Base-by-base conservation (phyloP, 2,329 filamentous ascomycete species). In the Paecilomyces dactylethromorphus region DNA sequence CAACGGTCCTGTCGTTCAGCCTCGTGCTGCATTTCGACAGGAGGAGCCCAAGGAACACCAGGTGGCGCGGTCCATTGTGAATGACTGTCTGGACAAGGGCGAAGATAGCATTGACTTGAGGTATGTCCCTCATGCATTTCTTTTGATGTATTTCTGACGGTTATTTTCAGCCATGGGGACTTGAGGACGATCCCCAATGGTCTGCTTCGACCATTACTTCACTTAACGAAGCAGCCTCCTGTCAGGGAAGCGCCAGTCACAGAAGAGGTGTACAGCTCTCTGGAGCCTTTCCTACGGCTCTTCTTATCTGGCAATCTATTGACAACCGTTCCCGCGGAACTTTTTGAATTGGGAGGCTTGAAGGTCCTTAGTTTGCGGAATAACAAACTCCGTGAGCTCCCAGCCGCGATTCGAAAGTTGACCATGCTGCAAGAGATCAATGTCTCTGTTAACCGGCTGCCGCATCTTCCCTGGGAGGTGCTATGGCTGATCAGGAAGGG, bases 331-430 rank as follows among this genome's bases (percentile, higher is more conserved):
- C 70, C 73, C 1, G 67, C 66, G 8, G 76, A 78, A 56, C 56
- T 81, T 6, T 78, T 79, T 53, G 72, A 76, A 7, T 66, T 81
- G 10, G 65, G 62, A 22, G 69, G 71, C 39, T 66, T 80, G 15
- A 74, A 71, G 31, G 73, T 78, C 3, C 70, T 81, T 10, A 80
- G 77, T 63, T 61, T 81, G 53, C 76, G 78, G 2, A 74, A 76
- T 55, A 81, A 81, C 66, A 72, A 77, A 53, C 67, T 81, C 5
- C 70, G 66, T 0, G 69, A 73, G 24, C 70, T 81, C 22, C 77
- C 77, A 1, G 62, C 71, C 10, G 69, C 73, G 0, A 78, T 81
- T 35, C 64, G 72, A 53, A 74, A 69, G 54, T 64, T 81, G 56
- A 73, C 66, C 8, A 71, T 71, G 52, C 66, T 81, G 49, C 71